Evolutionary conservation across 177 flowering plant genomes (phyloP), one percentile per base, ranked within the genome.

Genomic region (Telopea speciosissima): DNA sequence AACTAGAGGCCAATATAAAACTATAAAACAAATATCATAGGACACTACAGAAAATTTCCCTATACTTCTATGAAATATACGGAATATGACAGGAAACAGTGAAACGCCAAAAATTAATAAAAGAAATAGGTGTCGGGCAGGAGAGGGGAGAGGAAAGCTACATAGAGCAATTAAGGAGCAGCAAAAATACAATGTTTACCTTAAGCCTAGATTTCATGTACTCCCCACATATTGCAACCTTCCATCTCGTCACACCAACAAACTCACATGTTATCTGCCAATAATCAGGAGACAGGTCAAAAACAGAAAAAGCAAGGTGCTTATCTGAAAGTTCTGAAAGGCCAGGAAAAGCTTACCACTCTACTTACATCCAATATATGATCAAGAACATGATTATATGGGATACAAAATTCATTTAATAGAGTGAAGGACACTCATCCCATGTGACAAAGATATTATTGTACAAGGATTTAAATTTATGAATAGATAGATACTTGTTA

Each of bases 221-320:
- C 78, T 92, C 99, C 68, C 99, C 99, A 78, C 99, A 95, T 72
- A 95, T 92, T 52, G 99, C 99, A 79, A 90, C 83, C 79, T 83
- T 95, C 99, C 99, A 95, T 81, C 81, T 86, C 16, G 91, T 88
- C 63, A 95, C 83, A 66, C 89, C 84, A 63, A 92, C 84, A 82
- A 78, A 95, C 76, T 93, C 97, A 72, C 97, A 92, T 67, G 71
- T 83, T 42, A 95, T 81, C 99, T 95, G 79, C 14, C 60, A 77
- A 72, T 49, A 75, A 69, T 11, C 54, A 60, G 59, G 23, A 31
- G 52, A 61, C 8, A 64, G 26, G 45, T 66, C 67, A 58, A 45
- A 45, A 28, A 28, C 31, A 2, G 31, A 28, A 28, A 28, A 28
- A 28, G 31, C 31, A 28, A 28, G 31, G 31, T 28, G 31, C 31